Percentiles rank a stretch among this genome's conserved stretches.
Evolutionary conservation across 1,139 yeast genomes (phyloP).

Genomic region (Geotrichum citri-aurantii): DNA sequence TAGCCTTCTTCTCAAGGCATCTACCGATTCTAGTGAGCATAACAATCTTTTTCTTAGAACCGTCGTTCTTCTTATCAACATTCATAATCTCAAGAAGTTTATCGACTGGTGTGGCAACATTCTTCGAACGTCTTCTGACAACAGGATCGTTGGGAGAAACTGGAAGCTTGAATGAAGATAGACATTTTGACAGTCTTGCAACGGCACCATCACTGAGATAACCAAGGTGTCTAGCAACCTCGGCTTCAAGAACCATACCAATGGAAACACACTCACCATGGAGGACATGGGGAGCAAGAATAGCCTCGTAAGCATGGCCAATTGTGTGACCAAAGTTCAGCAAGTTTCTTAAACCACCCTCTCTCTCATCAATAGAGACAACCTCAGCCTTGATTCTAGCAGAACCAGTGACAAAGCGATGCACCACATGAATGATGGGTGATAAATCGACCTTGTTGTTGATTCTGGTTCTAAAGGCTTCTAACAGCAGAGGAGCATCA

Average conservation of each 20-base stretch:
- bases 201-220: constrained; percentile 89
- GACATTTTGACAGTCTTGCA: constrained; percentile 77
- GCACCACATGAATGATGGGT: constrained; percentile 65
- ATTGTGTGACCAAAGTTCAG: constrained; percentile 95
- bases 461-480: constrained; percentile 11
- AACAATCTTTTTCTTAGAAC: constrained; percentile 81
- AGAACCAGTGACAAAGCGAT: constrained; percentile 76
- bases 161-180: constrained; percentile 82
- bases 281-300: constrained; percentile 88
- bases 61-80: constrained; percentile 94
- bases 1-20: constrained; percentile 85
- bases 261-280: constrained; percentile 98
- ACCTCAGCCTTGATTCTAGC: constrained; percentile 90
- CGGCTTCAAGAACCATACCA: constrained; percentile 94
- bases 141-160: constrained; percentile 69
- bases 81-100: constrained; percentile 77
- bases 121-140: constrained; percentile 61
- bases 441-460: constrained; percentile 48
- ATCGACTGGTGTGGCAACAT: constrained; percentile 67
- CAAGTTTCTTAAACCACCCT: constrained; percentile 86
- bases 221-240: constrained; percentile 83
- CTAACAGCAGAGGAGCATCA: constrained; percentile 35
- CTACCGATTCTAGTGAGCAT: constrained; percentile 77
- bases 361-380: constrained; percentile 91
- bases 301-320: constrained; percentile 97